Percentiles rank a stretch among this genome's conserved stretches.
Conservation (phyloP, 768 basidiomycete genomes). For the Tubosaeta sp. region DNA sequence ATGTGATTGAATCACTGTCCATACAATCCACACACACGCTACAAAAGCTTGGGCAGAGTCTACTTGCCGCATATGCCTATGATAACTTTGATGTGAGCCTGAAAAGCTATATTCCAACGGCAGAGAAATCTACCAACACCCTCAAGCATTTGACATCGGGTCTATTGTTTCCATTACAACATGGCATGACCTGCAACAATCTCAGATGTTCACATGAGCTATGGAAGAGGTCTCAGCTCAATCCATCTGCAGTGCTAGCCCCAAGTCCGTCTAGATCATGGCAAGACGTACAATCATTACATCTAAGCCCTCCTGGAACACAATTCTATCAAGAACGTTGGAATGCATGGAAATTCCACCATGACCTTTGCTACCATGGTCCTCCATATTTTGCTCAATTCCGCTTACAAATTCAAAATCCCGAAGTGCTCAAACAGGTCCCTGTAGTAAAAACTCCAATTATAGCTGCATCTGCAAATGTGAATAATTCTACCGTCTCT, state of each 20-base stretch:
- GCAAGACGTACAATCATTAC: neutral
- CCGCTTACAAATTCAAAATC: neutral
- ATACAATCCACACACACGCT: neutral
- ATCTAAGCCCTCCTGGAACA: neutral
- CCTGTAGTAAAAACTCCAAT: neutral
- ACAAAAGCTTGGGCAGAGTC: neutral
- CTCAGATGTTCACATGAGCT: neutral
- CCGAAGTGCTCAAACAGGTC: neutral
- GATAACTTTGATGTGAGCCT: conserved; percentile 5
- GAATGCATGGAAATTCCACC: neutral
- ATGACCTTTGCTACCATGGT: neutral
- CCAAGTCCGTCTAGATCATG: neutral
- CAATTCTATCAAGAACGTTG: neutral
- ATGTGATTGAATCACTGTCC: neutral
- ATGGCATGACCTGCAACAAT: neutral
- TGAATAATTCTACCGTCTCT: neutral
- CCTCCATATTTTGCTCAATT: neutral
- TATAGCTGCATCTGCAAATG: neutral
- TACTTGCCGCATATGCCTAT: conserved; percentile 1
- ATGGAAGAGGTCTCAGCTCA: neutral
- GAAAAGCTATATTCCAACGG: neutral
- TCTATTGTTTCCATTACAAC: neutral
- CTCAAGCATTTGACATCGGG: neutral
- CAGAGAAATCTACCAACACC: neutral
- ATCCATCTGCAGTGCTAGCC: neutral